Base-by-base conservation (phyloP, 129 eudicot genomes). In the Tagetes erecta region DNA sequence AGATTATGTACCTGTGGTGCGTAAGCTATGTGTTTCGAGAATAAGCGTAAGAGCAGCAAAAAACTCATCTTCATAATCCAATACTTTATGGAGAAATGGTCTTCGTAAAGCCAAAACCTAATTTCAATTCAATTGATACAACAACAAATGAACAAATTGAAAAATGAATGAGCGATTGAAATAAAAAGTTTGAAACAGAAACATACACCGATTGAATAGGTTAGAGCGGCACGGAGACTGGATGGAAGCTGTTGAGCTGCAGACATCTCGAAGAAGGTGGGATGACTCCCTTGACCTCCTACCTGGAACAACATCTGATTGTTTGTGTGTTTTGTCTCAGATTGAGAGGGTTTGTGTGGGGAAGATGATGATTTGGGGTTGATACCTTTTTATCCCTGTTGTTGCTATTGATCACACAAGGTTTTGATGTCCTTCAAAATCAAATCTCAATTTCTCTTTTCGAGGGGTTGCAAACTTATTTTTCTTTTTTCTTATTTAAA, bases 211-310 rank as follows among this genome's bases (percentile, higher is more conserved):
- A 95, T 79, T 73, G 99, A 95, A 52, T 95, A 95, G 64, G 99
- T 91, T 46, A 95, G 91, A 79, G 99, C 99, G 59, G 99, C 91
- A 39, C 99, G 88, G 70, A 95, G 96, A 75, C 99, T 95, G 67
- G 97, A 84, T 11, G 99, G 99, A n/a, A 95, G 96, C 84, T 95
- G 99, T 82, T 95, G 99, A 41, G 99, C 99, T 7, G 99, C 99
- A 7, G 99, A 84, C 99, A 95, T 95, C 96, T 95, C 99, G 82
- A 95, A 95, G 87, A 95, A 95, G 73, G 99, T 95, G 71, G 99
- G 99, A 51, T 92, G 88, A 55, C 89, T 88, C 70, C 99, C 99
- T 83, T 91, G 89, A 52, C 97, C 99, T 76, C 99, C 99, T 60
- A 95, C 99, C 87, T 95, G 99, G 41, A 95, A 95, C 92, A 95